Base-by-base conservation (phyloP, 2,329 filamentous ascomycete genomes). In the Hypoxylon sp. region DNA sequence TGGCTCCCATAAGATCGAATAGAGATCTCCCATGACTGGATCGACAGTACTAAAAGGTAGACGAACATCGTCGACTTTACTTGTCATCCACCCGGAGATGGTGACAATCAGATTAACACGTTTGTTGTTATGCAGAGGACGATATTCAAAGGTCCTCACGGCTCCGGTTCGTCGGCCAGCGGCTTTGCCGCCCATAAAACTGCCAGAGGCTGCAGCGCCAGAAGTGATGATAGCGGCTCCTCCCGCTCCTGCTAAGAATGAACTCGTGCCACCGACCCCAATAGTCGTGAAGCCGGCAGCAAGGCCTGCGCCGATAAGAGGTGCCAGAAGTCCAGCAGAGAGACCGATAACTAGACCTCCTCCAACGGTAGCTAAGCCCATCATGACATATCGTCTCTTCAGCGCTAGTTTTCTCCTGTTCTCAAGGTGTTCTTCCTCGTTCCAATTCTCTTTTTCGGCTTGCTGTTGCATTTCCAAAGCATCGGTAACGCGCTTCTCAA, bases 71-170 rank as follows among this genome's bases (percentile, higher is more conserved):
- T 99, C 96, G 58, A 97, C 90, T 77, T 97, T 98, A 75, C 97
- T 96, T 43, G 93, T 98, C 92, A 99, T 97, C 96, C 96, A 99
- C 2, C 96, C 96, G 0, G 95, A 94, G 30, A 99, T 89, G 0
- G 96, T 98, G 41, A 99, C 90, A 70, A 99, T 96, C 30, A 99
- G 86, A 74, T 99, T 98, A 41, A 98, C 93, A 63, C 94, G 87
- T 81, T 99, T 99, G 81, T 98, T 98, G 82, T 99, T 99, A 83
- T 98, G 94, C 49, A 99, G 83, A 5, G 96, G 96, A 48, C 95
- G 89, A 78, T 98, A 99, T 80, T 99, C 96, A 76, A 98, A 99
- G 0, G 96, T 99, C 80, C 91, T 94, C 63, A 99, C 97, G 1
- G 94, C 90, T 13, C 96, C 95, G 1, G 93, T 98, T 73, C 96